These are phyloP conservation scores for Collybia mongolica DNA, from an alignment of 768 basidiomycete genomes.

Conservation along the genomic window DNA sequence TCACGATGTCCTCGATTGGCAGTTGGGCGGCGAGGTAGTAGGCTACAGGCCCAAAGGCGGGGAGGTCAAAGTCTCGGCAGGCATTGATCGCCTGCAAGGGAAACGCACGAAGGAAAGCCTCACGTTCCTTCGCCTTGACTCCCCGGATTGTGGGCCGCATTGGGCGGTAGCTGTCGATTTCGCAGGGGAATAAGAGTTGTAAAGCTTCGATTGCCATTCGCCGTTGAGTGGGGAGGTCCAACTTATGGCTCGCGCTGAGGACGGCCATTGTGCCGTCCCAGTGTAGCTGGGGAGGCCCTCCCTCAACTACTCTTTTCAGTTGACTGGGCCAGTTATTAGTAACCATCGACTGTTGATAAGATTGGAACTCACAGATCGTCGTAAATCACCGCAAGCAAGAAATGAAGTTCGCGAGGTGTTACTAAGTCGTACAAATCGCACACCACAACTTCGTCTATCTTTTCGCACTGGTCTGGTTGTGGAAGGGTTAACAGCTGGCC, in stretches of 20 bases:
- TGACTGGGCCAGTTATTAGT: neutral
- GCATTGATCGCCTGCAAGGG: constrained; percentile 18
- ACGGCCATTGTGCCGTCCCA: constrained; percentile 10
- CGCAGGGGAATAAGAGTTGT: constrained; percentile 9
- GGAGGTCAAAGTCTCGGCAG: constrained; percentile 11
- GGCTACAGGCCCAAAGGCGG: constrained; percentile 16
- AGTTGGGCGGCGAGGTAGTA: constrained; percentile 23
- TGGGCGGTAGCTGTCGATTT: neutral
- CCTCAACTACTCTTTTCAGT: neutral
- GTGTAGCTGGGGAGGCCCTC: neutral
- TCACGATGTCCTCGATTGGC: constrained; percentile 13
- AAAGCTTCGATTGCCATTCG: constrained; percentile 9
- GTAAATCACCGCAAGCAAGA: constrained; percentile 12
- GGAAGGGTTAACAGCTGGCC: constrained; percentile 13
- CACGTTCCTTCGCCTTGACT: neutral
- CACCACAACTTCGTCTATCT: constrained; percentile 12
- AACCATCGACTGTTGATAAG: neutral
- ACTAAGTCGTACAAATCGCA: constrained; percentile 9
- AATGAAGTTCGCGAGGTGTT: constrained; percentile 9
- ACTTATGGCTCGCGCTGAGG: constrained; percentile 8
- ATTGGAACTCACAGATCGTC: constrained; percentile 9
- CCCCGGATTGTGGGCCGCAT: constrained; percentile 7
- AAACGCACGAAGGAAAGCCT: constrained; percentile 11
- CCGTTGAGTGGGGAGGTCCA: constrained; percentile 8
- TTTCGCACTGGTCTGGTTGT: constrained; percentile 11